Evolutionary conservation across 2,329 filamentous ascomycete species (phyloP).

Genomic region (Aspergillus glaucus): DNA sequence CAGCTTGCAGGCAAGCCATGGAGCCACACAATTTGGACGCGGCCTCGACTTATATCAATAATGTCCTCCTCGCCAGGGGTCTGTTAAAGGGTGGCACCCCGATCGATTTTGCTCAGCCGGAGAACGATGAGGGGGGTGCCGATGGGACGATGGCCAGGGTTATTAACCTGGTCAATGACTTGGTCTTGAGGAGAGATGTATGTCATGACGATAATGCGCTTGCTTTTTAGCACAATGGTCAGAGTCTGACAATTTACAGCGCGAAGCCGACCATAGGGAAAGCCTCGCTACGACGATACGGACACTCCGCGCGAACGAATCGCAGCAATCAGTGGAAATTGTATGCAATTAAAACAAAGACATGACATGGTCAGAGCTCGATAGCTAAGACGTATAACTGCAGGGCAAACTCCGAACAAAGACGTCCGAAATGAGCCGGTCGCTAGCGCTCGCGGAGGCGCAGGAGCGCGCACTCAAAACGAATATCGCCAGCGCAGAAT

Average conservation of each 20-base stretch:
- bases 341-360: slow-evolving; percentile 33
- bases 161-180: slow-evolving; percentile 88
- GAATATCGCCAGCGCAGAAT: slow-evolving; percentile 68
- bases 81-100: slow-evolving; percentile 51
- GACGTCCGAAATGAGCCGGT: slow-evolving; percentile 51
- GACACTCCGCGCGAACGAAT: slow-evolving; percentile 65
- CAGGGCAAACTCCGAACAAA: slow-evolving; percentile 50
- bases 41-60: slow-evolving; percentile 60
- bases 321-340: slow-evolving; percentile 66
- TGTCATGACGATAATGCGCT: slow-evolving; percentile 26
- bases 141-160: slow-evolving; percentile 73
- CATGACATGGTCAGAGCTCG: slow-evolving; percentile 8
- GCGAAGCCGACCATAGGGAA: slow-evolving; percentile 84
- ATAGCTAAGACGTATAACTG: neutral
- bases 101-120: slow-evolving; percentile 74
- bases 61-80: slow-evolving; percentile 58
- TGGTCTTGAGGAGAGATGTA: slow-evolving; percentile 85
- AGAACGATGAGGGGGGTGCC: slow-evolving; percentile 53
- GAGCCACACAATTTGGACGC: slow-evolving; percentile 50
- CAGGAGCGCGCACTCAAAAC: slow-evolving; percentile 64
- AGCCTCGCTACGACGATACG: slow-evolving; percentile 72
- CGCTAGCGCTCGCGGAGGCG: slow-evolving; percentile 57
- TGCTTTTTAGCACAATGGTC: slow-evolving; percentile 1
- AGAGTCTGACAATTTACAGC: slow-evolving; percentile 44
- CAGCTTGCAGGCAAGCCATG: slow-evolving; percentile 33